Base-by-base conservation (phyloP, 1,284 basidiomycete genomes). In the Marasmius tenuissimus region DNA sequence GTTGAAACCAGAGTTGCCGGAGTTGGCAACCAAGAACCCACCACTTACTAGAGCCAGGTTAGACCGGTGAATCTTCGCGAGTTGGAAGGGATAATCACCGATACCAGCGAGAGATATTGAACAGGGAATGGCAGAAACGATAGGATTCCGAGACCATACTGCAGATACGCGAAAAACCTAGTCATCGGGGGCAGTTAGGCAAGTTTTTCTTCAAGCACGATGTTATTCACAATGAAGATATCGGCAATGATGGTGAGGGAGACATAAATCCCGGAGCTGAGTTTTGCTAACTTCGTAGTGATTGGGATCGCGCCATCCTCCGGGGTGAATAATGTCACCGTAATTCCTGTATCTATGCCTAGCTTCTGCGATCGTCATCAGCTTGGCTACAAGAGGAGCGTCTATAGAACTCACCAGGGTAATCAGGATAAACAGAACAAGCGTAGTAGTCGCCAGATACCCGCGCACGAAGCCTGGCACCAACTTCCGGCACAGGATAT, bases 201-300 rank as follows among this genome's bases (percentile, higher is more conserved):
- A 27, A 49, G 11, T 22, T 6, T 8, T 33, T 7, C 20, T 14
- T 38, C 12, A 59, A 33, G 34, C 12, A 34, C n/a, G 16, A 39
- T 22, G 45, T 39, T 11, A 34, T 8, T 47, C 47, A 63, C 61
- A 18, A 63, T 60, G 22, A 63, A 63, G 27, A 63, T 40, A 38
- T 63, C 61, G n/a, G 61, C 61, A 35, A 63, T 53, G 20, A 63
- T 39, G 33, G 61, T 63, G 18, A 63, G 40, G 27, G 58, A 51
- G 34, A 63, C 51, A 49, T 63, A 63, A 5, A 58, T 59, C 12
- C 58, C 58, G 16, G 61, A 60, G 42, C 58, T 63, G 33, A 59
- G 57, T 58, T 60, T 59, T 40, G 4, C 58, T 58, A 33, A 55
- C 60, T 33, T 58, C 52, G 38, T 56, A 63, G 35, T 48, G 39